These are phyloP conservation scores for Vaccinium myrtillus DNA, from an alignment of 148 eudicot species.

Conservation along the genomic window DNA sequence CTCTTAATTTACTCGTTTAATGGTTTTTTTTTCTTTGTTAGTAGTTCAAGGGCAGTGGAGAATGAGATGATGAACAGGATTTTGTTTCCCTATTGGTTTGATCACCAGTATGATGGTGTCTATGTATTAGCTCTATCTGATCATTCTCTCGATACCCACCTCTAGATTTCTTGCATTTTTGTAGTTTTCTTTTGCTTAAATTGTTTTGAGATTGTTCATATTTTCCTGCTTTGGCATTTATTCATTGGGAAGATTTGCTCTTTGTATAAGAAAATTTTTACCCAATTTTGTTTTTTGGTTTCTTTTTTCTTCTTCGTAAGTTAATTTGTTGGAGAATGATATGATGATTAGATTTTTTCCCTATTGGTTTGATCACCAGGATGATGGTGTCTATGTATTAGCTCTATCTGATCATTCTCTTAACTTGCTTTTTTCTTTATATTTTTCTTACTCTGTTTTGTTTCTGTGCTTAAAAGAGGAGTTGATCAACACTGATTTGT, in stretches of 20 bases:
- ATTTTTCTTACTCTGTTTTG: neutral
- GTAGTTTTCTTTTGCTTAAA: neutral
- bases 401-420: conserved; percentile 6
- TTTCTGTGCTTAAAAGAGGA: neutral
- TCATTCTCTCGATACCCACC: neutral
- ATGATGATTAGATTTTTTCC: neutral
- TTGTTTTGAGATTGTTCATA: neutral
- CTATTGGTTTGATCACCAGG: conserved; percentile 7
- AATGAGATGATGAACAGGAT: conserved; percentile 6
- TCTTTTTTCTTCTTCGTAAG: neutral
- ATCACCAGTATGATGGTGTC: neutral
- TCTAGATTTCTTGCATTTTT: neutral
- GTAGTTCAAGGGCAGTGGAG: neutral
- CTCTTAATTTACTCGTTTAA: too few species aligned
- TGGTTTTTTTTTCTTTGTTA: neutral
- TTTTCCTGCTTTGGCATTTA: neutral
- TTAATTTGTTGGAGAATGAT: neutral
- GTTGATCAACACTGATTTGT: neutral
- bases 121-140: conserved; percentile 8
- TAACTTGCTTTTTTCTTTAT: neutral
- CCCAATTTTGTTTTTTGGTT: neutral
- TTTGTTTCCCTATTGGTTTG: conserved; percentile 8
- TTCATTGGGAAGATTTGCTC: neutral
- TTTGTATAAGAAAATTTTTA: neutral
- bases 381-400: neutral